phyloP scores from a whole-genome alignment of 176 grass and related monocot genomes.

The Eleusine indica region DNA sequence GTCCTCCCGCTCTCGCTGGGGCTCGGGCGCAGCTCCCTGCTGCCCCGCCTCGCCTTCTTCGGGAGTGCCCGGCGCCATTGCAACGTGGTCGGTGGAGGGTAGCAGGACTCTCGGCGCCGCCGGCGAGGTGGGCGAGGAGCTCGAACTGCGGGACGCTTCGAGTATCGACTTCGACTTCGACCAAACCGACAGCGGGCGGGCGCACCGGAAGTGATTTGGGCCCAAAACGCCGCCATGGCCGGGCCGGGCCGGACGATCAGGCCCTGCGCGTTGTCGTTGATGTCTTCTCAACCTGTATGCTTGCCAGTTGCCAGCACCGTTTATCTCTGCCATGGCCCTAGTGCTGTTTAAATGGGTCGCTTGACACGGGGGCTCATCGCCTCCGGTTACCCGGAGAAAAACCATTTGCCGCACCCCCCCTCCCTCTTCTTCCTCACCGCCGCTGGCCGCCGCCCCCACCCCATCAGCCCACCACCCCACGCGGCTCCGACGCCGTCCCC shows the following conservation, averaged over 20 bases:
- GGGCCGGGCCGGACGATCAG: neutral
- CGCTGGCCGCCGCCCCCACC: too few species aligned
- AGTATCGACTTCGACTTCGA: neutral
- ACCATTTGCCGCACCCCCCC: too few species aligned
- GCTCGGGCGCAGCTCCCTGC: neutral
- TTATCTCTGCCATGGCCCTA: too few species aligned
- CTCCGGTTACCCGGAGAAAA: too few species aligned
- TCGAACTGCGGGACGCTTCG: neutral
- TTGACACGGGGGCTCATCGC: too few species aligned
- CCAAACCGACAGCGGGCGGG: neutral
- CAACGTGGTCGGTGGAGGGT: neutral
- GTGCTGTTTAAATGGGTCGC: too few species aligned
- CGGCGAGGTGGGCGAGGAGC: conserved; percentile 19
- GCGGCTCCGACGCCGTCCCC: too few species aligned
- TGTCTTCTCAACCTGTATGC: too few species aligned
- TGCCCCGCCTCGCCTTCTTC: neutral
- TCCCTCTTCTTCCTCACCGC: too few species aligned
- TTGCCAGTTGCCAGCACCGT: too few species aligned
- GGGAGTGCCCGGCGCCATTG: conserved; percentile 6
- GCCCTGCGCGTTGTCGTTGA: too few species aligned
- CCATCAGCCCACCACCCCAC: too few species aligned
- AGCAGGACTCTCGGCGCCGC: neutral
- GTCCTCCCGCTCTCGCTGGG: conserved; percentile 3
- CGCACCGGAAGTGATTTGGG: neutral
- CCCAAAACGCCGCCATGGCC: neutral